Base-by-base conservation (phyloP, 2,329 filamentous ascomycete genomes). In the Bipolaris cookei region DNA sequence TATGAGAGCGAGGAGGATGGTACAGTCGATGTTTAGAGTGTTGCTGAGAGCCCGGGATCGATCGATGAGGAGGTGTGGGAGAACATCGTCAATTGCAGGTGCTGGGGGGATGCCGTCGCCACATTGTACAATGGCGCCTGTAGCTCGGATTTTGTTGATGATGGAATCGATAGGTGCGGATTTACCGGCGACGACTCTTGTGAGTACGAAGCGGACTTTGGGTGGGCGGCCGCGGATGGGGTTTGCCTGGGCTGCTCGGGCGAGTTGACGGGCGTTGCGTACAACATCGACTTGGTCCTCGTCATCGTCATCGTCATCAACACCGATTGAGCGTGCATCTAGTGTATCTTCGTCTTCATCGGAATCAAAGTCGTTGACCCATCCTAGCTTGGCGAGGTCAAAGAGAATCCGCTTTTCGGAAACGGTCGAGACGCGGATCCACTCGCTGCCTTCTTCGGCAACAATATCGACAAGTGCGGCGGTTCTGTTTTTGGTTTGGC, bases 1-100 rank as follows among this genome's bases (percentile, higher is more conserved):
- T 1, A 89, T 84, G 2, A 92, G 78, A 4, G 89, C 89, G 4
- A 93, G 82, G 5, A 93, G 81, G 44, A 91, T 84, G 1, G 89
- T 91, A 51, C 86, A 88, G 72, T 89, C 87, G 53, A 89, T 81
- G 66, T 89, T 87, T 25, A 88, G 66, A 0, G 75, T 79, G 1
- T 77, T 61, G 1, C 81, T 78, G 28, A 82, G 73, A 4, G 64
- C 63, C 3, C 74, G 66, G 6, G 75, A 77, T 6, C 71, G 70
- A 58, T 80, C 75, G 30, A 77, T 66, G 20, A 78, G 70, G 38
- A 82, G 62, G 10, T 69, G 64, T 6, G 72, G 61, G 6, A 75
- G 61, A 4, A 72, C 71, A 0, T 60, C 48, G 1, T 63, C 47
- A 10, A 78, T 56, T 1, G 69, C 62, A 10, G 62, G 65, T 1